A percentile compares a stretch with the other conserved stretches of the same genome.
Evolutionary conservation across 2,329 filamentous ascomycete species (phyloP).

Genomic region (Byssothecium circinans): DNA sequence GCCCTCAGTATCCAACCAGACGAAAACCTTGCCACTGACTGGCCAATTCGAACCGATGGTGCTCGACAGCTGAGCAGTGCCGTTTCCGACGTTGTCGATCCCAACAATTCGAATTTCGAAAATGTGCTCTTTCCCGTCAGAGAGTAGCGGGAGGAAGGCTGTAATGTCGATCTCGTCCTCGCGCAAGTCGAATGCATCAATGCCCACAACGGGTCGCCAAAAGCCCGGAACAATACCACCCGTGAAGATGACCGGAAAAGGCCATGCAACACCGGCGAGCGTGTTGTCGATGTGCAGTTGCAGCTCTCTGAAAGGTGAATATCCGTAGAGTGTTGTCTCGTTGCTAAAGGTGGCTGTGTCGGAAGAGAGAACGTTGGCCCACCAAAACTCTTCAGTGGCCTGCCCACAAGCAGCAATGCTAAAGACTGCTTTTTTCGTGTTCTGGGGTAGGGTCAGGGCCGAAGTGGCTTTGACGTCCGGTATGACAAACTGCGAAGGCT

Average conservation of each 20-base stretch:
- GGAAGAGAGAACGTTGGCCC: slow-evolving; percentile 71
- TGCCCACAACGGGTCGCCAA: slow-evolving; percentile 76
- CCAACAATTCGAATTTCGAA: slow-evolving; percentile 71
- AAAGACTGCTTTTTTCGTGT: slow-evolving; percentile 70
- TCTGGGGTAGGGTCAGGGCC: slow-evolving; percentile 64
- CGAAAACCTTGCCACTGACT: slow-evolving; percentile 76
- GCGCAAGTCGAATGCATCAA: slow-evolving; percentile 75
- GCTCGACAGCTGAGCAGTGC: slow-evolving; percentile 53
- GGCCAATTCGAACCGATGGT: slow-evolving; percentile 71
- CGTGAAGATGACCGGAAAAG: slow-evolving; percentile 80
- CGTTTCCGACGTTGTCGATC: slow-evolving; percentile 59
- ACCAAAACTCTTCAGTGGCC: slow-evolving; percentile 81
- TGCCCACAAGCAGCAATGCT: slow-evolving; percentile 79
- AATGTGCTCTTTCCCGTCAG: slow-evolving; percentile 64
- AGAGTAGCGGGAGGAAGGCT: slow-evolving; percentile 70
- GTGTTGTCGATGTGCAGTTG: slow-evolving; percentile 73
- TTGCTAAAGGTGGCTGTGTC: slow-evolving; percentile 61
- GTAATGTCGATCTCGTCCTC: slow-evolving; percentile 84
- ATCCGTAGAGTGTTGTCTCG: slow-evolving; percentile 63
- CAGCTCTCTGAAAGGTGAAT: slow-evolving; percentile 75
- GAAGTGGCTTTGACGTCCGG: slow-evolving; percentile 64
- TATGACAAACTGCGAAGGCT: slow-evolving; percentile 67
- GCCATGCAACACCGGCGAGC: slow-evolving; percentile 76
- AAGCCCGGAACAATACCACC: slow-evolving; percentile 76
- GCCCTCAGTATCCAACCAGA: slow-evolving; percentile 64